Evolutionary conservation across 1,284 basidiomycete species (phyloP).

Genomic region (Amylostereum chailletii): DNA sequence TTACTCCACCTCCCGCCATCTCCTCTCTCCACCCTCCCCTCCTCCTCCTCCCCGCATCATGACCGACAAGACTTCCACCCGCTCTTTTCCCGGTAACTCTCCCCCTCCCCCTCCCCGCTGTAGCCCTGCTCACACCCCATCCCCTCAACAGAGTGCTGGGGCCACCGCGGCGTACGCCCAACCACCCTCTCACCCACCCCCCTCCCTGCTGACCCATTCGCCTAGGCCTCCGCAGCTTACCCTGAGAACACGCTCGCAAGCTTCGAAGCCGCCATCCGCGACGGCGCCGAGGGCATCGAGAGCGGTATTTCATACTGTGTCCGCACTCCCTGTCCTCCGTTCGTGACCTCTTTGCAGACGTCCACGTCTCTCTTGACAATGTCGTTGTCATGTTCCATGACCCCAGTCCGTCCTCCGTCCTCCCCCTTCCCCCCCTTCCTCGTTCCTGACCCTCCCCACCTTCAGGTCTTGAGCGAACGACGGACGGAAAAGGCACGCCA

Average conservation of each 20-base stretch:
- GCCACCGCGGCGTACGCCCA: slow-evolving; percentile 80
- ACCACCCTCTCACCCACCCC: slow-evolving; percentile 5
- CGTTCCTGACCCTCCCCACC: slow-evolving; percentile 7
- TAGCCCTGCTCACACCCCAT: neutral
- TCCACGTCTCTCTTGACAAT: slow-evolving; percentile 88
- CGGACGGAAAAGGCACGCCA: slow-evolving; percentile 49
- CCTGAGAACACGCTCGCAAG: slow-evolving; percentile 91
- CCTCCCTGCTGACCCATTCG: slow-evolving; percentile 9
- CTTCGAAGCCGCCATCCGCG: slow-evolving; percentile 87
- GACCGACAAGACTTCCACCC: neutral
- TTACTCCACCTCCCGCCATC: neutral
- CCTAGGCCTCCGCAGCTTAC: slow-evolving; percentile 75
- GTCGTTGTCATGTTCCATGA: slow-evolving; percentile 96
- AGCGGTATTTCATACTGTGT: slow-evolving; percentile 57
- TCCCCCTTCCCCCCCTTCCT: neutral
- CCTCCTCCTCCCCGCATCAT: neutral
- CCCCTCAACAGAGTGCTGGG: slow-evolving; percentile 68
- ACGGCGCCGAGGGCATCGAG: slow-evolving; percentile 94
- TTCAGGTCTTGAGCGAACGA: slow-evolving; percentile 60
- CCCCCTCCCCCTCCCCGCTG: neutral
- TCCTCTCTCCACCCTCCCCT: neutral
- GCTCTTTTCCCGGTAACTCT: neutral
- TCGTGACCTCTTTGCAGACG: slow-evolving; percentile 71
- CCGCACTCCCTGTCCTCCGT: slow-evolving; percentile 19
- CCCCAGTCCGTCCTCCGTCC: slow-evolving; percentile 48